phyloP scores from a whole-genome alignment of 225 moss, liverwort and hornwort species.

The Thuidium tamariscinum region DNA sequence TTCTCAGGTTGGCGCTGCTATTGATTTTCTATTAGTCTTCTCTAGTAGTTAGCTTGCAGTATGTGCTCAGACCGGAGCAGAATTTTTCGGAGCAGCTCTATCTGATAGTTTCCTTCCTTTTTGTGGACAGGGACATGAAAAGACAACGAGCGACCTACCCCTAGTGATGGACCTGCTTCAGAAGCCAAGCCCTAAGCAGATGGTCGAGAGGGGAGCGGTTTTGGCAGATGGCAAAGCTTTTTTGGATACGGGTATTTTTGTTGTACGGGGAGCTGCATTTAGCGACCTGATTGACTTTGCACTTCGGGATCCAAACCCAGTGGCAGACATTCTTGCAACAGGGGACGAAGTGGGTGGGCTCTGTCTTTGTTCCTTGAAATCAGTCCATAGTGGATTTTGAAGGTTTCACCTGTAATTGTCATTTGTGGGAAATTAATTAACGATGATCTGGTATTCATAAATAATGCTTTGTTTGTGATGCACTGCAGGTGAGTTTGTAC shows the following conservation, averaged over 20 bases:
- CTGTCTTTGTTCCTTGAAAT: not conserved
- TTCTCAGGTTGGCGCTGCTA: conserved; percentile 23
- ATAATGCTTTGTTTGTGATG: not conserved
- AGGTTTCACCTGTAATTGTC: not conserved
- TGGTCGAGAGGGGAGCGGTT: conserved; percentile 42
- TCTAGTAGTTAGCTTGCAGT: not conserved
- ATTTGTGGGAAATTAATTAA: not conserved
- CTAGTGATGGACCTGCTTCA: conserved; percentile 58
- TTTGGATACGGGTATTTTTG: conserved; percentile 65
- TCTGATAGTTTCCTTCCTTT: not conserved
- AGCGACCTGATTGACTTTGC: conserved; percentile 38
- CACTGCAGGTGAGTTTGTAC: conserved; percentile 64
- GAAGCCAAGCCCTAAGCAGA: conserved; percentile 41
- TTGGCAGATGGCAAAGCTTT: conserved; percentile 33
- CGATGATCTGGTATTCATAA: not conserved
- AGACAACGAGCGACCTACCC: not conserved
- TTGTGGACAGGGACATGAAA: conserved; percentile 7
- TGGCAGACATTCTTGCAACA: conserved; percentile 35
- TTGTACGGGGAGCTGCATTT: conserved; percentile 44
- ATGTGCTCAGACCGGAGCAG: not conserved
- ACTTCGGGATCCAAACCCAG: conserved; percentile 38
- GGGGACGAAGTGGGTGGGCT: conserved; percentile 66
- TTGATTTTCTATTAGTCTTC: not conserved
- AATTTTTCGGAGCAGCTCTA: not conserved
- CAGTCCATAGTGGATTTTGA: not conserved